These are phyloP conservation scores for Amanita polypyramis DNA, from an alignment of 768 basidiomycete species.

Conservation along the genomic window DNA sequence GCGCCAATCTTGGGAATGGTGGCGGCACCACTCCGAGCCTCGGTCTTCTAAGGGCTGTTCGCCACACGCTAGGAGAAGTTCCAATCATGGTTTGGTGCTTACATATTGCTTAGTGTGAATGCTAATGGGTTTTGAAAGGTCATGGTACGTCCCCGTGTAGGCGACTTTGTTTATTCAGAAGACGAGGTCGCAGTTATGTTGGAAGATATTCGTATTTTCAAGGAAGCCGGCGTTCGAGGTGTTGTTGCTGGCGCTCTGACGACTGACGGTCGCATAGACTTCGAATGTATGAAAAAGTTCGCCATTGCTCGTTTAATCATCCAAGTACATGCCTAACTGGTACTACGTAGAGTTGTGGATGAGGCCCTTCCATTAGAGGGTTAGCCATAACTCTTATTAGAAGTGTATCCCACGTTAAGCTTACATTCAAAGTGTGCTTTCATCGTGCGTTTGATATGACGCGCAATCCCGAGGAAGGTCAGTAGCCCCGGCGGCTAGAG, in stretches of 20 bases:
- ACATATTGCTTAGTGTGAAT: conserved; percentile 2
- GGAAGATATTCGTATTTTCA: conserved; percentile 59
- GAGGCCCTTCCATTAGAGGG: conserved; percentile 56
- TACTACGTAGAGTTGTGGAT: conserved; percentile 36
- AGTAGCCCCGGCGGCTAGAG: conserved; percentile 1
- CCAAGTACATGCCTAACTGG: neutral
- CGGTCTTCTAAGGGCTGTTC: conserved; percentile 58
- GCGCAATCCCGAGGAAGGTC: conserved; percentile 41
- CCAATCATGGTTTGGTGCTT: conserved; percentile 54
- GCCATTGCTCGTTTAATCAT: conserved; percentile 11
- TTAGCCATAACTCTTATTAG: conserved; percentile 14
- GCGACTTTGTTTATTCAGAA: conserved; percentile 68
- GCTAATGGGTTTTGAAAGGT: conserved; percentile 28
- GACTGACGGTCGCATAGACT: conserved; percentile 46
- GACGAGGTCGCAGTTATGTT: conserved; percentile 64
- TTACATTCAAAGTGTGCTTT: conserved; percentile 47
- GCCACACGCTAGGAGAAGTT: conserved; percentile 32
- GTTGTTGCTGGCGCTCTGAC: conserved; percentile 61
- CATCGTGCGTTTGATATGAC: conserved; percentile 77
- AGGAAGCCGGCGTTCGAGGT: conserved; percentile 44
- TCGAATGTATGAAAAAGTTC: conserved; percentile 44
- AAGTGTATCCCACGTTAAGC: neutral
- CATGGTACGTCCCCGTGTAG: conserved; percentile 73
- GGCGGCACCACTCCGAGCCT: conserved; percentile 78
- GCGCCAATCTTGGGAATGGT: conserved; percentile 56